A percentile compares a stretch with the other conserved stretches of the same genome.
Conservation (phyloP, 140 eudicot genomes). For the Cichorium intybus region DNA sequence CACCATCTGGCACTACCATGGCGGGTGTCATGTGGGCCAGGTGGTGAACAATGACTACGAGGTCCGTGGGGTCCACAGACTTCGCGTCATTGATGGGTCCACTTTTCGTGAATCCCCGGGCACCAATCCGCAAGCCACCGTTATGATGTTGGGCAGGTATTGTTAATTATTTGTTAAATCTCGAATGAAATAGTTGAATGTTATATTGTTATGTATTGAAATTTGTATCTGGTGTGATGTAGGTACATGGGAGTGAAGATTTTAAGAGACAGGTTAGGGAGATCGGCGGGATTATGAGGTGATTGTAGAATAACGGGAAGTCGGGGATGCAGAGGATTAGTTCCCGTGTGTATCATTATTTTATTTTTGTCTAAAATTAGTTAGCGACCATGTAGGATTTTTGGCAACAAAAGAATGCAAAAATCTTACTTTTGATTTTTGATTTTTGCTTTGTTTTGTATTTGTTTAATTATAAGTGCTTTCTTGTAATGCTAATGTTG, state of each 20-base stretch:
- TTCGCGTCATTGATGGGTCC: slow-evolving; percentile 90
- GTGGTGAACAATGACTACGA: slow-evolving; percentile 59
- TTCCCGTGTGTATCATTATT: slow-evolving; percentile 14
- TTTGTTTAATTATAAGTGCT: slow-evolving; percentile 19
- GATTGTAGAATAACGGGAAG: slow-evolving; percentile 4
- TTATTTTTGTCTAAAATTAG: slow-evolving; percentile 15
- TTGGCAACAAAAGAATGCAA: slow-evolving; percentile 33
- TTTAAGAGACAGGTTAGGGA: slow-evolving; percentile 62
- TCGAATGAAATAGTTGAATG: background rate
- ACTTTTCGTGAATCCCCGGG: slow-evolving; percentile 77
- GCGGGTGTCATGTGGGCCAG: slow-evolving; percentile 83
- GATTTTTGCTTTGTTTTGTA: slow-evolving; percentile 4
- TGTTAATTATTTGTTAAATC: background rate
- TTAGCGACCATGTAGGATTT: slow-evolving; percentile 30
- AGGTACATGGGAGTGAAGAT: slow-evolving; percentile 99
- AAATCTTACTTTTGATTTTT: too few relatives aligned
- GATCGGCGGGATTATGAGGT: slow-evolving; percentile 51
- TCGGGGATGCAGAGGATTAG: slow-evolving; percentile 13
- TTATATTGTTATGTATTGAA: background rate
- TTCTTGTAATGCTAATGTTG: slow-evolving; percentile 14
- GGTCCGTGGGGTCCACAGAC: slow-evolving; percentile 69
- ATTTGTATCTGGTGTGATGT: slow-evolving; percentile 10
- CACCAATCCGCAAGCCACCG: slow-evolving; percentile 94
- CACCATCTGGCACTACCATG: slow-evolving; percentile 98
- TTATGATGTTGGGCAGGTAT: slow-evolving; percentile 97